Conservation (phyloP, 345 rosid species). For the Rhodomyrtus tomentosa region DNA sequence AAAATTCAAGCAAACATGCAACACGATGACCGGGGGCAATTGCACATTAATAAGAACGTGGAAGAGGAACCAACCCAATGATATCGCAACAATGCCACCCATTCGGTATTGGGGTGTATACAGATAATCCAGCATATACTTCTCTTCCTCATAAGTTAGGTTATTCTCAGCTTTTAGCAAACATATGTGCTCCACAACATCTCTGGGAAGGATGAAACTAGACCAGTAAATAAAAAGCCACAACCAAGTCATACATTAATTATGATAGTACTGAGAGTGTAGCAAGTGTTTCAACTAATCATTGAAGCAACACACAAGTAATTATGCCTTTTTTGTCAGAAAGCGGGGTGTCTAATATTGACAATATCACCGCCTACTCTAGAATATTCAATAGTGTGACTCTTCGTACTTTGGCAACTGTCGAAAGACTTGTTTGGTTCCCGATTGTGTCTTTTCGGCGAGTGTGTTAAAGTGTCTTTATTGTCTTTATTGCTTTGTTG, state of each 20-base stretch:
- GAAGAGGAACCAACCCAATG: slow-evolving; percentile 45
- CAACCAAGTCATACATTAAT: neutral
- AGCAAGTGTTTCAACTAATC: neutral
- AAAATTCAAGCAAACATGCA: neutral
- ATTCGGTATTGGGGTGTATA: slow-evolving; percentile 75
- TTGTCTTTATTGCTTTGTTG: too few relatives aligned
- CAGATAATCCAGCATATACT: slow-evolving; percentile 73
- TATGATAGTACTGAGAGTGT: neutral
- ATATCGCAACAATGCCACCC: slow-evolving; percentile 66
- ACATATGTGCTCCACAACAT: slow-evolving; percentile 76
- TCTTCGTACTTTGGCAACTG: too few relatives aligned
- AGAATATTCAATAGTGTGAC: too few relatives aligned
- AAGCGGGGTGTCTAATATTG: too few relatives aligned
- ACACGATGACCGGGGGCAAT: neutral
- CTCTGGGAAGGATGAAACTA: slow-evolving; percentile 15
- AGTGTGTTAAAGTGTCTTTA: too few relatives aligned
- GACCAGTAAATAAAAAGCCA: neutral
- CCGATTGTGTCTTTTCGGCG: too few relatives aligned
- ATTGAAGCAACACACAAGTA: neutral
- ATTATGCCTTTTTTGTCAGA: neutral
- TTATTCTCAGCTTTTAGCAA: slow-evolving; percentile 53
- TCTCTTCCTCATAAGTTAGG: slow-evolving; percentile 60
- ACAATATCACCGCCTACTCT: too few relatives aligned
- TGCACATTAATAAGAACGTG: neutral
- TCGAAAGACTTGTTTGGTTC: too few relatives aligned